A percentile compares a stretch with the other conserved stretches of the same genome.
phyloP scores from a whole-genome alignment of 495 filamentous ascomycete genomes.

The Podospora tetraspora region DNA sequence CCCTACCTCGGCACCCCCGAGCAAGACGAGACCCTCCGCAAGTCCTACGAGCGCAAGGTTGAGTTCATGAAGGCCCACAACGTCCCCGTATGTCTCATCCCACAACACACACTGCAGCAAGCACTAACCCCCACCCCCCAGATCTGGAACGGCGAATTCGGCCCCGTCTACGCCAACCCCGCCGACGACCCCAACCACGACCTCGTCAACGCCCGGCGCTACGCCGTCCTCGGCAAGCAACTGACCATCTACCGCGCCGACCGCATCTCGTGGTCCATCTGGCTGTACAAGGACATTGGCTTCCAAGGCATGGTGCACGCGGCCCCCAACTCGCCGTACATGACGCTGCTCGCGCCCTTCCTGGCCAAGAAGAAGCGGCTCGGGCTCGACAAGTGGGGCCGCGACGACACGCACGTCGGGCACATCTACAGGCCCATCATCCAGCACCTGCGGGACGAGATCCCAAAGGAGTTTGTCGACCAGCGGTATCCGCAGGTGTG shows the following conservation, averaged over 20 bases:
- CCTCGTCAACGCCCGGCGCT: conserved; percentile 47
- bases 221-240: conserved; percentile 52
- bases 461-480: conserved; percentile 28
- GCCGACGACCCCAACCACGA: conserved; percentile 32
- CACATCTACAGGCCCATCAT: conserved; percentile 32
- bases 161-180: conserved; percentile 53
- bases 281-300: conserved; percentile 63
- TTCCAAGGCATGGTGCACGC: conserved; percentile 59
- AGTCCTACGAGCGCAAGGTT: conserved; percentile 50
- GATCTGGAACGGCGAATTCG: conserved; percentile 64
- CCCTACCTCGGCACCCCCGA: conserved; percentile 46
- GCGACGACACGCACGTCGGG: conserved; percentile 28
- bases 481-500: conserved; percentile 51
- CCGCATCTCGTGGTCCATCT: conserved; percentile 56
- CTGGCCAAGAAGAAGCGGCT: conserved; percentile 50
- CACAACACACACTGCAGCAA: background rate
- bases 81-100: conserved; percentile 38
- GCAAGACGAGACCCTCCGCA: conserved; percentile 46
- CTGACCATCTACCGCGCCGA: conserved; percentile 53
- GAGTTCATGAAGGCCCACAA: conserved; percentile 51
- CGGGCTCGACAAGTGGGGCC: conserved; percentile 53
- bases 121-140: background rate
- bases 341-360: conserved; percentile 46
- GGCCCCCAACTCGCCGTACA: conserved; percentile 44
- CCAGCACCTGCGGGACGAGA: conserved; percentile 18